phyloP scores from a whole-genome alignment of 495 filamentous ascomycete genomes.

The Podospora australis region DNA sequence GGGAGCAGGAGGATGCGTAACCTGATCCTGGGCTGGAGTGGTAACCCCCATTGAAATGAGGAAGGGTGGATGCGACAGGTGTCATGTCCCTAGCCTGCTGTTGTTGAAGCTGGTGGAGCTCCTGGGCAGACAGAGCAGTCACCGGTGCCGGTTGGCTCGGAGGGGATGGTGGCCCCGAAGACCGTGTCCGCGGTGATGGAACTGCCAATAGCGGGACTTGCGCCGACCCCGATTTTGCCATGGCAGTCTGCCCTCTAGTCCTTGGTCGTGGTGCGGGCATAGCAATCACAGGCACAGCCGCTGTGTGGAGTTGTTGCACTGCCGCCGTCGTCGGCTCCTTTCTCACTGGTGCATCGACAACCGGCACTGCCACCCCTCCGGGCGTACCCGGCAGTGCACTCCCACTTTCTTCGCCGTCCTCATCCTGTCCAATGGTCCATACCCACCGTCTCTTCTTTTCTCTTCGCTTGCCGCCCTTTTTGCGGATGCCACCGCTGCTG shows the following conservation, averaged over 20 bases:
- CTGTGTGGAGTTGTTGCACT: no score
- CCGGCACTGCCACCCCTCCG: not conserved
- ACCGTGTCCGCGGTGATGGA: constrained; percentile 3
- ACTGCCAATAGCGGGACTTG: constrained; percentile 19
- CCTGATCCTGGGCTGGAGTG: not conserved
- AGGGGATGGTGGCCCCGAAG: not conserved
- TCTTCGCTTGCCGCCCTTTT: constrained; percentile 32
- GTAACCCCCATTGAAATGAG: no score
- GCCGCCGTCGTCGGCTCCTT: constrained; percentile 7
- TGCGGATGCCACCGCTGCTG: constrained; percentile 34
- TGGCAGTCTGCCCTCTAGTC: not conserved
- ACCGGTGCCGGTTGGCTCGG: not conserved
- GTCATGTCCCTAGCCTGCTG: constrained; percentile 8
- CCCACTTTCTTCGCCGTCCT: constrained; percentile 31
- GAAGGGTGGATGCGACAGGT: constrained; percentile 8
- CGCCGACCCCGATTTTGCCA: not conserved
- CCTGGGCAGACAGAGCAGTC: not conserved
- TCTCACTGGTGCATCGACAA: not conserved
- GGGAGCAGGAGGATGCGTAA: constrained; percentile 1
- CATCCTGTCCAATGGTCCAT: constrained; percentile 46
- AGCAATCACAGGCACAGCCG: constrained; percentile 2
- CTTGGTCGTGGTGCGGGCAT: not conserved
- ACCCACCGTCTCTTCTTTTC: constrained; percentile 49
- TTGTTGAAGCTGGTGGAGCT: not conserved
- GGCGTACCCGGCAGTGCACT: not conserved